Evolutionary conservation across 2,329 filamentous ascomycete species (phyloP).

Genomic region (Chalaropsis thielavioides): DNA sequence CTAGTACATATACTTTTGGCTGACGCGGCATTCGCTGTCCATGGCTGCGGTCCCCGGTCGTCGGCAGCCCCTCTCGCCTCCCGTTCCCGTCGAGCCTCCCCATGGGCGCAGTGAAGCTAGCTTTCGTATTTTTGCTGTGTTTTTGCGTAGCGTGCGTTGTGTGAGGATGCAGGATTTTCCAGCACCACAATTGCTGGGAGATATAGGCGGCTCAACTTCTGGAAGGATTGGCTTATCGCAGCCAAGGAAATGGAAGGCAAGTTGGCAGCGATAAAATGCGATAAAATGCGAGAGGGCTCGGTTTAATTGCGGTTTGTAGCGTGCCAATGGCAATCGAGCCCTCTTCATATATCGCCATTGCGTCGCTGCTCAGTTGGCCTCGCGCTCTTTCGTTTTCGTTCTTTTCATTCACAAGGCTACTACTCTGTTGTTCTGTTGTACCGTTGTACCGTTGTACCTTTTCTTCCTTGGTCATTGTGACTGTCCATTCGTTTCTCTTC

Average conservation of each 20-base stretch:
- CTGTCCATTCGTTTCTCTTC: constrained; percentile 9
- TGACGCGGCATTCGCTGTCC: background rate
- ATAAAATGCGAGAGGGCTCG: background rate
- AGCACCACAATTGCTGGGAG: background rate
- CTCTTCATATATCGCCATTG: background rate
- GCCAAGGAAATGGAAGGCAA: background rate
- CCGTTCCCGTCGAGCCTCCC: background rate
- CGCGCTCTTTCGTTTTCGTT: background rate
- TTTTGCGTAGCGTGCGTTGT: background rate
- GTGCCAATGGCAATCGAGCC: background rate
- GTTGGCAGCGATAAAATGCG: background rate
- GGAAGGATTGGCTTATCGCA: background rate
- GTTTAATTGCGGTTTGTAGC: constrained; percentile 1
- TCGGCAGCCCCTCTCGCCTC: background rate
- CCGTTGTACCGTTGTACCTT: background rate
- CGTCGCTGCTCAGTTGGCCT: background rate
- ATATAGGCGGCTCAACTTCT: background rate
- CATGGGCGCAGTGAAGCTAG: background rate
- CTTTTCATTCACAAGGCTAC: background rate
- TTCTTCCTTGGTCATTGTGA: constrained; percentile 7
- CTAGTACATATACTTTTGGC: background rate
- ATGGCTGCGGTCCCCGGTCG: background rate
- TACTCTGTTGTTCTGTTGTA: too few species aligned
- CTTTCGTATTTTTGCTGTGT: background rate
- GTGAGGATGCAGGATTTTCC: background rate